Percentiles rank a stretch among this genome's conserved stretches.
phyloP scores from a whole-genome alignment of 129 eudicot species.

The Escallonia herrerae region DNA sequence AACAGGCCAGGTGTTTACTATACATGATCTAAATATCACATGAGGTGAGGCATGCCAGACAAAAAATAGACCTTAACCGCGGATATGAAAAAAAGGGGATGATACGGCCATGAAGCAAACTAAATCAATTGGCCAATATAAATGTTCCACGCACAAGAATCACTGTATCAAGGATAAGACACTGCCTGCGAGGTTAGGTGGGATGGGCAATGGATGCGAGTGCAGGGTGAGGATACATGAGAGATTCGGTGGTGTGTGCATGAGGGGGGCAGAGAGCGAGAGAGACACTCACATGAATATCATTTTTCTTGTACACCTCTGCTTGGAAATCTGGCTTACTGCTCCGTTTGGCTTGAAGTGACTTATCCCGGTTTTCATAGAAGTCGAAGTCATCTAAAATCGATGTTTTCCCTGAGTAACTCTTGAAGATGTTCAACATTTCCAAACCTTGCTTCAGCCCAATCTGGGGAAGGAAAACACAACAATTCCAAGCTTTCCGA shows the following conservation, averaged over 20 bases:
- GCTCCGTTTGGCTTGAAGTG: slow-evolving; percentile 45
- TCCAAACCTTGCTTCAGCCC: slow-evolving; percentile 72
- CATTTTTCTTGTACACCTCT: slow-evolving; percentile 16
- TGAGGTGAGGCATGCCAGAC: too few species aligned
- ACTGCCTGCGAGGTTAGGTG: background rate
- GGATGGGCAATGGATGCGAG: background rate
- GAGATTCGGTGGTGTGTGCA: background rate
- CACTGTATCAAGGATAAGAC: background rate
- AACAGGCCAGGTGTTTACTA: too few species aligned
- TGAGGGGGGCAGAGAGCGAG: background rate
- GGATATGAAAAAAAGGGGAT: too few species aligned
- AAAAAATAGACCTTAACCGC: too few species aligned
- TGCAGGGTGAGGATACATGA: too few species aligned
- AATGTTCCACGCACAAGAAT: background rate
- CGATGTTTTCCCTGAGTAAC: slow-evolving; percentile 52
- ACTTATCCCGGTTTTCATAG: slow-evolving; percentile 59
- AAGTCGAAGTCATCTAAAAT: slow-evolving; percentile 66
- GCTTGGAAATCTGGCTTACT: slow-evolving; percentile 36
- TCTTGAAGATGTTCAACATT: slow-evolving; percentile 81
- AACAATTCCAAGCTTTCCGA: background rate
- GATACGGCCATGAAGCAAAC: background rate
- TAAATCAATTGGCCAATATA: background rate
- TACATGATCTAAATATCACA: too few species aligned
- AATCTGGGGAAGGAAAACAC: slow-evolving; percentile 28
- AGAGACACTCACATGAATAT: slow-evolving; percentile 18